These are phyloP conservation scores for Fusarium nodosum DNA, from an alignment of 2,329 filamentous ascomycete genomes.

Conservation along the genomic window DNA sequence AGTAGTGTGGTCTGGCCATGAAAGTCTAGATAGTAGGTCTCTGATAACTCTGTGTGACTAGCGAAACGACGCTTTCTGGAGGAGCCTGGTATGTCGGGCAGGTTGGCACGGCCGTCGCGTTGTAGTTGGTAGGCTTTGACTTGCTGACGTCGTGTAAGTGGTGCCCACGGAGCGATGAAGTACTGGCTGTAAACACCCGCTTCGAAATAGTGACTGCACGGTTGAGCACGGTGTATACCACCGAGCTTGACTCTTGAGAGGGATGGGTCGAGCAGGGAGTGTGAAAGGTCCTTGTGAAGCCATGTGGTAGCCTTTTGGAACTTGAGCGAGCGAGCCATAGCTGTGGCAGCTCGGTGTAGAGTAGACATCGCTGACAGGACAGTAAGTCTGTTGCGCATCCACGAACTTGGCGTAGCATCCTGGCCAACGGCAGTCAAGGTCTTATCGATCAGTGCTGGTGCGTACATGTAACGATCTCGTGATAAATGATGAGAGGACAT, in stretches of 20 bases:
- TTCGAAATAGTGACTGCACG: conserved; percentile 57
- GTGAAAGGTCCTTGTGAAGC: conserved; percentile 48
- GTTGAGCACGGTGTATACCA: conserved; percentile 60
- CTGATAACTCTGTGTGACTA: background rate
- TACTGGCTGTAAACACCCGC: conserved; percentile 50
- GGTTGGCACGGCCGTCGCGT: conserved; percentile 27
- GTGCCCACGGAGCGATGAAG: conserved; percentile 50
- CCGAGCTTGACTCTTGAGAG: conserved; percentile 56
- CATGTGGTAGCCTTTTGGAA: conserved; percentile 53
- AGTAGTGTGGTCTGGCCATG: conserved; percentile 12
- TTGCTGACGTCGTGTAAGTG: conserved; percentile 32
- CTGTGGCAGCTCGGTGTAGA: conserved; percentile 53
- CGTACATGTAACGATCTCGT: conserved; percentile 55
- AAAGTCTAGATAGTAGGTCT: conserved; percentile 24
- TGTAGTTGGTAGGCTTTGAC: conserved; percentile 45
- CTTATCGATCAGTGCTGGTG: conserved; percentile 33
- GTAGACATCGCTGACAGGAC: conserved; percentile 52
- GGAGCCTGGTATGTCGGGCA: conserved; percentile 23
- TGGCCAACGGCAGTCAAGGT: conserved; percentile 29
- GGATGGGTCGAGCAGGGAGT: conserved; percentile 31
- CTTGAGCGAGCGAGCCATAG: conserved; percentile 52
- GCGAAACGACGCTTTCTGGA: conserved; percentile 21
- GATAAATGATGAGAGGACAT: conserved; percentile 57
- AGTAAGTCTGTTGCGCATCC: conserved; percentile 55
- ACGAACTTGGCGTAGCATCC: conserved; percentile 45